Conservation (phyloP, 192 early-diverging fungal species). For the Podila clonocystis region DNA sequence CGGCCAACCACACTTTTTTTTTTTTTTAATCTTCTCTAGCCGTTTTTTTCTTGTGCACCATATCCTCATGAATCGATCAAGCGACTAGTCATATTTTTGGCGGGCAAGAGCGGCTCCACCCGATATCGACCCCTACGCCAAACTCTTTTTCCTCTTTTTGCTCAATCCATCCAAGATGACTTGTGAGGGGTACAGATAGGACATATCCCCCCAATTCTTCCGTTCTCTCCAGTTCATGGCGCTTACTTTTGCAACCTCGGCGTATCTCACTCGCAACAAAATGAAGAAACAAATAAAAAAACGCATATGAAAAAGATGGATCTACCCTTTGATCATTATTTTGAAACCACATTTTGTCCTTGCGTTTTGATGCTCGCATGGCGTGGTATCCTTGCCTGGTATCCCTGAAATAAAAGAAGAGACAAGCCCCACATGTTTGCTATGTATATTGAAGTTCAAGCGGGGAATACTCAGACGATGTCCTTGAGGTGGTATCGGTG, state of each 20-base stretch:
- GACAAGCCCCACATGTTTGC: neutral
- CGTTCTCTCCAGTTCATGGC: too few relatives aligned
- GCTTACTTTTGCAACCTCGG: too few relatives aligned
- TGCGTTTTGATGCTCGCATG: too few relatives aligned
- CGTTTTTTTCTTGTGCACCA: neutral
- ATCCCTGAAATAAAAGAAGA: too few relatives aligned
- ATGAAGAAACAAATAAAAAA: too few relatives aligned
- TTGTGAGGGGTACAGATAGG: neutral
- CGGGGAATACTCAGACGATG: neutral
- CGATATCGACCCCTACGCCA: neutral
- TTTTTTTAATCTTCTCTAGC: neutral
- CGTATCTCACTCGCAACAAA: too few relatives aligned
- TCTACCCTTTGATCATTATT: too few relatives aligned
- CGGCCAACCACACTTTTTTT: neutral
- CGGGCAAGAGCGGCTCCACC: neutral
- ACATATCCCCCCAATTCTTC: neutral
- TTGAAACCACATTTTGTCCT: too few relatives aligned
- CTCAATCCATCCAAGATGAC: too few relatives aligned
- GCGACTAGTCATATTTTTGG: neutral
- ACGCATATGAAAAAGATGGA: too few relatives aligned
- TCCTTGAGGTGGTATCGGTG: constrained; percentile 16
- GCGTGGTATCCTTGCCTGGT: too few relatives aligned
- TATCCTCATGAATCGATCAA: neutral
- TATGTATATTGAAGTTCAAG: neutral
- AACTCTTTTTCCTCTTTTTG: neutral